These are phyloP conservation scores for Heterobasidion occidentale DNA, from an alignment of 1,284 basidiomycete species.

Conservation along the genomic window DNA sequence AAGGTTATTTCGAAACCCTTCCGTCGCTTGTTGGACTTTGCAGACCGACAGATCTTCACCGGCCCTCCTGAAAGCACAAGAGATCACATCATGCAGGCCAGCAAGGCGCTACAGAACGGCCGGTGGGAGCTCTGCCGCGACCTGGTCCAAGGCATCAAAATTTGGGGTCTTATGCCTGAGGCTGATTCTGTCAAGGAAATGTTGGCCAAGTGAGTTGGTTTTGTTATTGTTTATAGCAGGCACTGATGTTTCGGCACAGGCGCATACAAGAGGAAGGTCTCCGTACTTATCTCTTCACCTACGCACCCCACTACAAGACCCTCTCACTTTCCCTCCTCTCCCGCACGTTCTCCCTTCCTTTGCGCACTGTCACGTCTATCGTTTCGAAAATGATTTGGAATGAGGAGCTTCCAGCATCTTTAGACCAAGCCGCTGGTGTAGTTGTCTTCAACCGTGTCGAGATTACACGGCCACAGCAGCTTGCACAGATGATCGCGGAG, in stretches of 20 bases:
- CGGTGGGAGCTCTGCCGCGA: conserved; percentile 97
- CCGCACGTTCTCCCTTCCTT: conserved; percentile 79
- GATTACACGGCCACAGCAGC: conserved; percentile 82
- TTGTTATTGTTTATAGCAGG: conserved; percentile 3
- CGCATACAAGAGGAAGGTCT: conserved; percentile 98
- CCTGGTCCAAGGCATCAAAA: conserved; percentile 92
- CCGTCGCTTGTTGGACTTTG: conserved; percentile 92
- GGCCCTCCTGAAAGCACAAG: conserved; percentile 98
- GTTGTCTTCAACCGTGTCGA: conserved; percentile 90
- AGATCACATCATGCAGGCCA: conserved; percentile 99
- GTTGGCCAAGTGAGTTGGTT: conserved; percentile 70
- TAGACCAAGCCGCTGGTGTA: conserved; percentile 85
- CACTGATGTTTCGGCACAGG: conserved; percentile 29
- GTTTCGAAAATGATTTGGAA: conserved; percentile 99
- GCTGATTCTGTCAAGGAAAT: conserved; percentile 86
- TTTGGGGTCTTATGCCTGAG: conserved; percentile 95
- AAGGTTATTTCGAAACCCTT: conserved; percentile 94
- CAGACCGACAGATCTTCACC: conserved; percentile 96
- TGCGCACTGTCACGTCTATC: conserved; percentile 81
- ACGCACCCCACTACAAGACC: conserved; percentile 90
- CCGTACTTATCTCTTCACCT: conserved; percentile 97
- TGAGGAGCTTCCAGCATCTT: conserved; percentile 89
- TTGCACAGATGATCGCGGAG: conserved; percentile 85
- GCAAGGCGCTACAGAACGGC: conserved; percentile 92
- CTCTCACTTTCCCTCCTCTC: conserved; percentile 85